phyloP scores from a whole-genome alignment of 257 asterid species.

The Rhazya stricta region DNA sequence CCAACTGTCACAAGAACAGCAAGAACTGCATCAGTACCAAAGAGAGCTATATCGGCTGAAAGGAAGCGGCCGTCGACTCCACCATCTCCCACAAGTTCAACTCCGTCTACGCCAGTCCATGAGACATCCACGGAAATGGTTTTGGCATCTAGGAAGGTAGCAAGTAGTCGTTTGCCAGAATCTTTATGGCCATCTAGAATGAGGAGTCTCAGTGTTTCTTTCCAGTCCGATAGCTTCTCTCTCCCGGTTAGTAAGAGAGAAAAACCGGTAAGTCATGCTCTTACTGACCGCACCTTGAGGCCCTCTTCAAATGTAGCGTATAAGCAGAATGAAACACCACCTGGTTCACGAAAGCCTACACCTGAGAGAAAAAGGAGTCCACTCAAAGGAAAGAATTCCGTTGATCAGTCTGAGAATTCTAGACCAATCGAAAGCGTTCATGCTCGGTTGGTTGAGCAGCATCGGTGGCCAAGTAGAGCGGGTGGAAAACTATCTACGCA shows the following conservation, averaged over 20 bases:
- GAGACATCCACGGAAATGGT: conserved; percentile 42
- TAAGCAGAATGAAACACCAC: conserved; percentile 31
- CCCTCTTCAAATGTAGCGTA: conserved; percentile 40
- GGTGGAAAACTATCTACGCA: conserved; percentile 41
- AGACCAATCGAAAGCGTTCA: conserved; percentile 52
- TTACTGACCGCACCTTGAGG: conserved; percentile 47
- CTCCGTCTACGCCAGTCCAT: conserved; percentile 59
- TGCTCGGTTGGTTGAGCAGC: conserved; percentile 62
- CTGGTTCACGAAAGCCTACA: conserved; percentile 53
- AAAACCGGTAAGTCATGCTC: conserved; percentile 37
- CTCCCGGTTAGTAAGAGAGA: conserved; percentile 55
- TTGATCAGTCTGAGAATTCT: conserved; percentile 71
- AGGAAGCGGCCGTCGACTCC: conserved; percentile 60
- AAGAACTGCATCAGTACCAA: conserved; percentile 37
- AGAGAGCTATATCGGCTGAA: conserved; percentile 72
- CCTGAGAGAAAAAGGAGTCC: conserved; percentile 78
- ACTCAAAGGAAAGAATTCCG: conserved; percentile 50
- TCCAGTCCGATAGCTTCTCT: conserved; percentile 49
- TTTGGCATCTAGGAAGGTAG: conserved; percentile 43
- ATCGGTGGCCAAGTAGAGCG: conserved; percentile 67
- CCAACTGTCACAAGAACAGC: conserved; percentile 44
- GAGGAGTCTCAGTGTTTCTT: conserved; percentile 57
- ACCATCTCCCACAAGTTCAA: conserved; percentile 42
- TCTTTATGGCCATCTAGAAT: conserved; percentile 52
- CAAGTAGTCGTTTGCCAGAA: conserved; percentile 49